phyloP scores from a whole-genome alignment of 1,284 basidiomycete species.

The Ceratobasidium sp. region DNA sequence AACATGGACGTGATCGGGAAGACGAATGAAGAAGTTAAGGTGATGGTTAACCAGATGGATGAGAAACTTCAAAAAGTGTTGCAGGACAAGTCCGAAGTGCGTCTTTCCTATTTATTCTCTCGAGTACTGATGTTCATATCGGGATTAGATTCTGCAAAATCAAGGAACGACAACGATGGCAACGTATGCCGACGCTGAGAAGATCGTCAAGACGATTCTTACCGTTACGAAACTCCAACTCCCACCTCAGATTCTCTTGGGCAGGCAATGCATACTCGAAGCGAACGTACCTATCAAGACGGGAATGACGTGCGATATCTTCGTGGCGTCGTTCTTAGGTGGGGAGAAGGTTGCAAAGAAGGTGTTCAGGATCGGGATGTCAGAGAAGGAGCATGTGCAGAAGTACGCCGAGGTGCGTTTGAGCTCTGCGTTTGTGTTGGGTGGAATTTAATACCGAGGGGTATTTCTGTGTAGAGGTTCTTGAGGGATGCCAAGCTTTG shows the following conservation, averaged over 20 bases:
- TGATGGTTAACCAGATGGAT: not conserved
- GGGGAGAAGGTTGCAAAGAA: slow-evolving; percentile 36
- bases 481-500: slow-evolving; percentile 20
- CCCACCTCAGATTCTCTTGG: slow-evolving; percentile 18
- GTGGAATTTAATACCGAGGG: not conserved
- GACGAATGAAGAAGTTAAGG: not conserved
- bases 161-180: not conserved
- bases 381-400: slow-evolving; percentile 10
- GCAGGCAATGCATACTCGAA: slow-evolving; percentile 26
- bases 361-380: slow-evolving; percentile 41
- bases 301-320: slow-evolving; percentile 34
- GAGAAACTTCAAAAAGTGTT: not conserved
- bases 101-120: not conserved
- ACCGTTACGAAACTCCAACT: slow-evolving; percentile 29
- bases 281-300: slow-evolving; percentile 11
- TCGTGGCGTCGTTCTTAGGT: slow-evolving; percentile 11
- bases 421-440: too few species aligned
- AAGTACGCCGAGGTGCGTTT: slow-evolving; percentile 16
- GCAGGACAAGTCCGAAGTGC: not conserved
- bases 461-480: slow-evolving; percentile 9
- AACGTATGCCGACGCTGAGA: slow-evolving; percentile 21
- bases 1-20: not conserved
- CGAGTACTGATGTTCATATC: not conserved
- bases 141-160: slow-evolving; percentile 1
- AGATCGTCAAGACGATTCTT: slow-evolving; percentile 16